phyloP scores from a whole-genome alignment of 106 monocot species.

The Narthecium ossifragum region DNA sequence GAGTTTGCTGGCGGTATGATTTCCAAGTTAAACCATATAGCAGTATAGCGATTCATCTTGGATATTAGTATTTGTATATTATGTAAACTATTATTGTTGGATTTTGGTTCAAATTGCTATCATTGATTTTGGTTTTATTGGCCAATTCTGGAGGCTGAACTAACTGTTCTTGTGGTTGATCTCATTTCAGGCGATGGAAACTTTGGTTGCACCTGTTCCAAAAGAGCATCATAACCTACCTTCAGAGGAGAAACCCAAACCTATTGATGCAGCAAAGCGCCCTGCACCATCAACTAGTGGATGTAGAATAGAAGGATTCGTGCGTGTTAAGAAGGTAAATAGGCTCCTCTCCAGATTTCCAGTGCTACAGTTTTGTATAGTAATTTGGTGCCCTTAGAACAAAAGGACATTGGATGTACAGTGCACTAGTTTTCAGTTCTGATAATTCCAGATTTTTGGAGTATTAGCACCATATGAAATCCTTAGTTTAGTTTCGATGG shows the following conservation, averaged over 20 bases:
- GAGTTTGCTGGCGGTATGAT: conserved; percentile 87
- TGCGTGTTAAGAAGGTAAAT: conserved; percentile 90
- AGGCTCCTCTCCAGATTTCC: neutral
- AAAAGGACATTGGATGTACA: too few relatives aligned
- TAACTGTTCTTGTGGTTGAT: neutral
- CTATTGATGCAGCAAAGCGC: conserved; percentile 46
- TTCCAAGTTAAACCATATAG: conserved; percentile 2
- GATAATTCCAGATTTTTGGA: too few relatives aligned
- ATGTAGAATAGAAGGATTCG: conserved; percentile 95
- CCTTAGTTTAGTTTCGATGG: too few relatives aligned
- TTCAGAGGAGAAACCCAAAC: conserved; percentile 66
- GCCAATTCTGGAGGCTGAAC: neutral
- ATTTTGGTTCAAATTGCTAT: too few relatives aligned
- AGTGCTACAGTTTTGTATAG: too few relatives aligned
- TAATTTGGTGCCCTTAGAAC: too few relatives aligned
- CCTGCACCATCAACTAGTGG: conserved; percentile 89
- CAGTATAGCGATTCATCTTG: neutral
- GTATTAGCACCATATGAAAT: too few relatives aligned
- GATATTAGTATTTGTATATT: neutral
- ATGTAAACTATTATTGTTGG: too few relatives aligned
- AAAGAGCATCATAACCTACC: conserved; percentile 43
- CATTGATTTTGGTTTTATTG: neutral
- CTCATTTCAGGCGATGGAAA: conserved; percentile 77
- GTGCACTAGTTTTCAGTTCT: too few relatives aligned
- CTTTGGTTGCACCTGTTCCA: conserved; percentile 60